phyloP scores from a whole-genome alignment of 192 early-diverging fungal species.

The Fimicolochytrium jonesii region DNA sequence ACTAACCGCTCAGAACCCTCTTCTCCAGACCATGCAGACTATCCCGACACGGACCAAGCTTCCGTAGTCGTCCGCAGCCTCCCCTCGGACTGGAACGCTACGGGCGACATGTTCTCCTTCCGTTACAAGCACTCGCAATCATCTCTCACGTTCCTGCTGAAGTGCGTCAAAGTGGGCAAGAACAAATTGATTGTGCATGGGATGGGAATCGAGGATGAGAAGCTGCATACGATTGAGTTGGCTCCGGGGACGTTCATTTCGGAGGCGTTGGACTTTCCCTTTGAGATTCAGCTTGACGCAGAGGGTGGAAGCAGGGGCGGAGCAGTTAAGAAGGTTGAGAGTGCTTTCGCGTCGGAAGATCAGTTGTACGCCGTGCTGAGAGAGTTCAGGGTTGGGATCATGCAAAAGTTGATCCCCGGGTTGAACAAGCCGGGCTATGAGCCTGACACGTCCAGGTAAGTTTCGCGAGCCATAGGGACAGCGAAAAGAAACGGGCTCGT shows the following conservation, averaged over 20 bases:
- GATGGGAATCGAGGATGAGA: slow-evolving; percentile 51
- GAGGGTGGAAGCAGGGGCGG: no score
- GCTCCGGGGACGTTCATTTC: slow-evolving; percentile 20
- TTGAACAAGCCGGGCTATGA: slow-evolving; percentile 70
- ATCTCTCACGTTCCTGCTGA: slow-evolving; percentile 62
- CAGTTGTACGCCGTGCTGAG: slow-evolving; percentile 57
- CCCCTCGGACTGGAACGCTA: slow-evolving; percentile 56
- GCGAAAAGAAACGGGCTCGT: neutral
- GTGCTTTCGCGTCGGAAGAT: slow-evolving; percentile 53
- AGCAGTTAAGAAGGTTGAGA: no score
- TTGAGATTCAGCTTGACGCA: no score
- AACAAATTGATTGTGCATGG: slow-evolving; percentile 62
- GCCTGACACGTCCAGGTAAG: no score
- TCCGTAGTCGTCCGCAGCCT: slow-evolving; percentile 31
- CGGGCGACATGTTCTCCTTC: slow-evolving; percentile 58
- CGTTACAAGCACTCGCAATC: slow-evolving; percentile 66
- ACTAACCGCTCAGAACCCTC: no score
- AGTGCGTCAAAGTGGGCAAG: slow-evolving; percentile 59
- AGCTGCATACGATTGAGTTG: slow-evolving; percentile 34
- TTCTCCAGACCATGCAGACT: neutral
- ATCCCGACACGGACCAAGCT: neutral
- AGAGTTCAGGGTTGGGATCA: slow-evolving; percentile 57
- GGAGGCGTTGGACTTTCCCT: slow-evolving; percentile 25
- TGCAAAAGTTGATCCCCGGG: slow-evolving; percentile 65
- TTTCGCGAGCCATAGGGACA: slow-evolving; percentile 25